Percentiles rank a stretch among this genome's conserved stretches.
Conservation (phyloP, 345 rosid genomes). For the Kandelia obovata region DNA sequence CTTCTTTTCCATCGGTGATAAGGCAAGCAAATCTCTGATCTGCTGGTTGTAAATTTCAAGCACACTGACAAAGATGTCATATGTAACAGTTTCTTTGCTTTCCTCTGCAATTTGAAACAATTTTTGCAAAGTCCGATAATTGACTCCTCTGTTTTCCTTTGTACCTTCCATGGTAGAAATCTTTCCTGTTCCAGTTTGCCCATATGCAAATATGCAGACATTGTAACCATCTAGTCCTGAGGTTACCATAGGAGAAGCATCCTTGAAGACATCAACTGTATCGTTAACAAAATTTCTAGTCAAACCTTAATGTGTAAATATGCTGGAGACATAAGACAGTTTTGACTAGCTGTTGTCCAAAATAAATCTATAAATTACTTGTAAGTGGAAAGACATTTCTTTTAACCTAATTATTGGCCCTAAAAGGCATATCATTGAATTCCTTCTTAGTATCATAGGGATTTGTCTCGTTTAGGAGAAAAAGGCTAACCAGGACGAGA, state of each 20-base stretch:
- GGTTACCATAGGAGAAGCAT: constrained; percentile 13
- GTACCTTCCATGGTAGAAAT: constrained; percentile 26
- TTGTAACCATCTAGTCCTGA: constrained; percentile 23
- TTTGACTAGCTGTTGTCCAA: too few species aligned
- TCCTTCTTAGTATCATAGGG: too few species aligned
- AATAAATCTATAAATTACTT: too few species aligned
- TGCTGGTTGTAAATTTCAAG: constrained; percentile 25
- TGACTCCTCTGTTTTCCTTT: constrained; percentile 18
- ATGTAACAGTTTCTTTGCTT: constrained; percentile 15
- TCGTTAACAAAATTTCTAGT: background rate
- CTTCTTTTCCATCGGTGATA: constrained; percentile 12
- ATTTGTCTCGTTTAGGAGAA: too few species aligned
- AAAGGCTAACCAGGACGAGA: too few species aligned
- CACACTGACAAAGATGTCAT: constrained; percentile 20
- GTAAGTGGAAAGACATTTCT: too few species aligned
- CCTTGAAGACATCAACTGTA: constrained; percentile 20
- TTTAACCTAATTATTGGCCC: too few species aligned
- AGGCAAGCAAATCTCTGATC: constrained; percentile 21
- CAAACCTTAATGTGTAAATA: background rate
- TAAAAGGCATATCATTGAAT: too few species aligned
- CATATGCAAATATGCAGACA: constrained; percentile 22
- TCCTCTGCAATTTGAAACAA: constrained; percentile 11
- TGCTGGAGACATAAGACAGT: too few species aligned
- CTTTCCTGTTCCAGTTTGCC: constrained; percentile 23
- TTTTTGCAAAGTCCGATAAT: constrained; percentile 14